A percentile compares a stretch with the other conserved stretches of the same genome.
Conservation (phyloP, 2,329 filamentous ascomycete species). For the Exophiala sp. region DNA sequence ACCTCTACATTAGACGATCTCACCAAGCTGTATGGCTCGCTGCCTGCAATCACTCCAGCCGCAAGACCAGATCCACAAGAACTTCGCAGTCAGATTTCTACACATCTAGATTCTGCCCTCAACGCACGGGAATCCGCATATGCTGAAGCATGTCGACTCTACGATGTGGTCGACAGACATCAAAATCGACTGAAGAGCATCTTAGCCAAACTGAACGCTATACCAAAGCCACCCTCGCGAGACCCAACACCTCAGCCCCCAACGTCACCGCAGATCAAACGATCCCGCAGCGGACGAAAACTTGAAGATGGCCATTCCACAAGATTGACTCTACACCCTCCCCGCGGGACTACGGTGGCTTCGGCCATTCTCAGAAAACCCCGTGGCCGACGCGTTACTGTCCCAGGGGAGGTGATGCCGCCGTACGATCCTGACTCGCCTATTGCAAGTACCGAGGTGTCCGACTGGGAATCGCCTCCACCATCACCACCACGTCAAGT, state of each 20-base stretch:
- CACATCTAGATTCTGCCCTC: conserved; percentile 52
- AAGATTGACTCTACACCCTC: conserved; percentile 39
- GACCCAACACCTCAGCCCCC: conserved; percentile 53
- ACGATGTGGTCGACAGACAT: conserved; percentile 57
- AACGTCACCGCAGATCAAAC: conserved; percentile 38
- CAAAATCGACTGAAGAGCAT: conserved; percentile 57
- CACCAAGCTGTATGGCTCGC: conserved; percentile 43
- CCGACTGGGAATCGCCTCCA: conserved; percentile 39
- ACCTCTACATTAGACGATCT: conserved; percentile 42
- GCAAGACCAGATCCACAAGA: conserved; percentile 50
- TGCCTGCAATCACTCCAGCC: conserved; percentile 49
- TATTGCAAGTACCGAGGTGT: conserved; percentile 46
- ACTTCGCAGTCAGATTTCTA: conserved; percentile 56
- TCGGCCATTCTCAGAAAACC: conserved; percentile 33
- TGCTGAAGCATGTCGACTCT: conserved; percentile 55
- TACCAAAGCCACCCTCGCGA: conserved; percentile 58
- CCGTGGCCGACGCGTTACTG: conserved; percentile 36
- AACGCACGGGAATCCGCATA: conserved; percentile 54
- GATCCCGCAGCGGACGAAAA: conserved; percentile 40
- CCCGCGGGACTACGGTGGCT: conserved; percentile 23
- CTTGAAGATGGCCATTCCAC: conserved; percentile 33
- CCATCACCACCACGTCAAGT: conserved; percentile 29
- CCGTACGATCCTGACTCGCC: conserved; percentile 44
- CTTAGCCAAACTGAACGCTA: conserved; percentile 58
- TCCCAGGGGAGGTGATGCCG: conserved; percentile 36